These are phyloP conservation scores for Bondarzewia mesenterica DNA, from an alignment of 1,284 basidiomycete genomes.

Conservation along the genomic window DNA sequence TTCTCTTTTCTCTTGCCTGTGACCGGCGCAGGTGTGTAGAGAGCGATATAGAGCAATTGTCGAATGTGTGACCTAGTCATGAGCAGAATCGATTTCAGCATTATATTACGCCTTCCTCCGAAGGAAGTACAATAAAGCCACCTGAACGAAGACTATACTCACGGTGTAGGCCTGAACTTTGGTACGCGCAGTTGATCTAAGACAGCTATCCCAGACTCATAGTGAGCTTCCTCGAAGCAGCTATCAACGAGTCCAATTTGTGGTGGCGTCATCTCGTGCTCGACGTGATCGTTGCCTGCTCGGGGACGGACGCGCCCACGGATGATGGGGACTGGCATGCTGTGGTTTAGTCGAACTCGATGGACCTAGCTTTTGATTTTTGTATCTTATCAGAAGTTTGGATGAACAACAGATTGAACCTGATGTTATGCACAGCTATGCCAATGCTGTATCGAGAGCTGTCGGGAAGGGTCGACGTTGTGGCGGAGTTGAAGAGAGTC, in stretches of 20 bases:
- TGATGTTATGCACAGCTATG: no score
- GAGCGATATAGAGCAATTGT: slow-evolving; percentile 58
- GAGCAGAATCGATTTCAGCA: slow-evolving; percentile 9
- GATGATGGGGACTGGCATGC: background rate
- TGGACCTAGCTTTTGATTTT: no score
- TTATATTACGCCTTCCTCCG: background rate
- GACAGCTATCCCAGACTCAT: slow-evolving; percentile 50
- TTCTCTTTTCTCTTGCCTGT: slow-evolving; percentile 18
- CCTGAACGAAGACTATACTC: slow-evolving; percentile 20
- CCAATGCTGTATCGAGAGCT: no score
- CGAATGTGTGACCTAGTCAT: slow-evolving; percentile 46
- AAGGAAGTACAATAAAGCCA: slow-evolving; percentile 3
- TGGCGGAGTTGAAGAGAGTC: no score
- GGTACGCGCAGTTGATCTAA: slow-evolving; percentile 52
- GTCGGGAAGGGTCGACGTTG: no score
- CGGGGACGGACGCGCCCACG: background rate
- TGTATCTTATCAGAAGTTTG: no score
- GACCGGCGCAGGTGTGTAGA: slow-evolving; percentile 40
- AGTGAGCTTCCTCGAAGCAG: slow-evolving; percentile 68
- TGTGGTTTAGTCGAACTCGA: no score
- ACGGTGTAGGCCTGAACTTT: slow-evolving; percentile 47
- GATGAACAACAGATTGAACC: no score
- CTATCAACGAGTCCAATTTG: slow-evolving; percentile 56
- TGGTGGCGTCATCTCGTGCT: slow-evolving; percentile 45
- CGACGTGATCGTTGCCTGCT: slow-evolving; percentile 13